Percentiles rank a stretch among this genome's conserved stretches.
Evolutionary conservation across 164 flowering plant species (phyloP).

Genomic region (Platanus orientalis): DNA sequence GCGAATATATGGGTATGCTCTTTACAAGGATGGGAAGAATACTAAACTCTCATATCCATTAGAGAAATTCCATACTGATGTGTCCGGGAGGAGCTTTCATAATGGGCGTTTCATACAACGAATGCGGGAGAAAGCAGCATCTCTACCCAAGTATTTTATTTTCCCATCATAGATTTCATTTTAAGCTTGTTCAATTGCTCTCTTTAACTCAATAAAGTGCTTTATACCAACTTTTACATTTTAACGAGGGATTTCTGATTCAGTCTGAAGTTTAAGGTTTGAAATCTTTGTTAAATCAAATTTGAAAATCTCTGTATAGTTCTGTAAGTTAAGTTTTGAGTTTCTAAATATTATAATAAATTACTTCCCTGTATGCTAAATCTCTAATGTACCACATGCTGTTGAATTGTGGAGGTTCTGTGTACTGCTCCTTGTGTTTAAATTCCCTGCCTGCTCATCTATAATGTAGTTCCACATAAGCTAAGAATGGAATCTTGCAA

Average conservation of each 20-base stretch:
- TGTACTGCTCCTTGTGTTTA: too few species aligned
- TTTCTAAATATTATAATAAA: too few species aligned
- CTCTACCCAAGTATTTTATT: conserved; percentile 65
- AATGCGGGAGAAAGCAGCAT: conserved; percentile 79
- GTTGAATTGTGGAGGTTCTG: too few species aligned
- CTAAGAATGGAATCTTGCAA: too few species aligned
- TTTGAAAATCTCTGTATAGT: not conserved
- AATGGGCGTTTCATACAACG: conserved; percentile 93
- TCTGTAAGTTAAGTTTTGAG: not conserved
- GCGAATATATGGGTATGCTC: conserved; percentile 83
- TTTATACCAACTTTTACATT: too few species aligned
- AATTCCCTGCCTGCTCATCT: not conserved
- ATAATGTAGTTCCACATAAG: too few species aligned
- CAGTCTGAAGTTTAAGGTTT: too few species aligned
- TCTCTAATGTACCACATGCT: too few species aligned
- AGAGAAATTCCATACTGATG: conserved; percentile 82
- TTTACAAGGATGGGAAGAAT: conserved; percentile 79
- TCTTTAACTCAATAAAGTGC: too few species aligned
- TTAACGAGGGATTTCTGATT: too few species aligned
- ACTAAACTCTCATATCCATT: conserved; percentile 73
- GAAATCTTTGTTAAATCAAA: not conserved
- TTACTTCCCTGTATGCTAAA: too few species aligned
- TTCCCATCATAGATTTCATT: conserved; percentile 1
- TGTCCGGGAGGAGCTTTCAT: conserved; percentile 94
- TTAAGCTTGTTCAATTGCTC: not conserved